A percentile compares a stretch with the other conserved stretches of the same genome.
These are phyloP conservation scores for Podaxis rugospora DNA, from an alignment of 768 basidiomycete genomes.

Conservation along the genomic window DNA sequence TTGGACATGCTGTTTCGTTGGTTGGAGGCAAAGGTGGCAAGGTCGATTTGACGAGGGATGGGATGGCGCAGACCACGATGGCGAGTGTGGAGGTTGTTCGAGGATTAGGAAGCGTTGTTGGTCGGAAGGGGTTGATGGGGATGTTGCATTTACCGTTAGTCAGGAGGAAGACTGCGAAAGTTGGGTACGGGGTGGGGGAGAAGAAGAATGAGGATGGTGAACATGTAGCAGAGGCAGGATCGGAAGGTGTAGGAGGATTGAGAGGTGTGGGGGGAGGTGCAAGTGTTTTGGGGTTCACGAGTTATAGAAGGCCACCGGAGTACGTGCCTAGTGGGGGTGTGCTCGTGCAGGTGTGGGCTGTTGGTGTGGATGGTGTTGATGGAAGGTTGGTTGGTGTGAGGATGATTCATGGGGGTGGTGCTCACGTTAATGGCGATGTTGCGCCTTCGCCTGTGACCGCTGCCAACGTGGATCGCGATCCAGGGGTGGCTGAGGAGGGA, in stretches of 20 bases:
- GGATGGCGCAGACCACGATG: constrained; percentile 86
- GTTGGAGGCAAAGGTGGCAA: constrained; percentile 33
- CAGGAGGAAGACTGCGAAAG: constrained; percentile 15
- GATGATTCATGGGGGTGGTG: constrained; percentile 16
- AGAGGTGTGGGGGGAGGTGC: constrained; percentile 13
- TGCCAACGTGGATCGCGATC: background rate
- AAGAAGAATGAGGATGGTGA: background rate
- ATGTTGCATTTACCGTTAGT: constrained; percentile 13
- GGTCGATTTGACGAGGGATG: constrained; percentile 70
- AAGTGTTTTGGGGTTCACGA: constrained; percentile 57
- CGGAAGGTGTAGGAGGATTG: constrained; percentile 16
- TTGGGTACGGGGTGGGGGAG: background rate
- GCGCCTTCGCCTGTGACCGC: background rate
- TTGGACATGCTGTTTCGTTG: constrained; percentile 14
- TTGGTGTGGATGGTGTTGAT: constrained; percentile 77
- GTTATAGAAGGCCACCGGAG: constrained; percentile 67
- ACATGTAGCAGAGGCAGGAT: constrained; percentile 16
- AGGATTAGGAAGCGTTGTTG: constrained; percentile 35
- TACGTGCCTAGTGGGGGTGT: constrained; percentile 67
- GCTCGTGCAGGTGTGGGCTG: constrained; percentile 88
- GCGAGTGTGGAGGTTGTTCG: constrained; percentile 76
- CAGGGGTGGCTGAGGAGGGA: constrained; percentile 7
- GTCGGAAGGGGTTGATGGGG: constrained; percentile 14
- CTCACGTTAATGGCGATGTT: background rate
- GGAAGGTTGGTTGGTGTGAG: constrained; percentile 55